Conservation (phyloP, 2,329 filamentous ascomycete species). For the Amesomyces nigricolor region DNA sequence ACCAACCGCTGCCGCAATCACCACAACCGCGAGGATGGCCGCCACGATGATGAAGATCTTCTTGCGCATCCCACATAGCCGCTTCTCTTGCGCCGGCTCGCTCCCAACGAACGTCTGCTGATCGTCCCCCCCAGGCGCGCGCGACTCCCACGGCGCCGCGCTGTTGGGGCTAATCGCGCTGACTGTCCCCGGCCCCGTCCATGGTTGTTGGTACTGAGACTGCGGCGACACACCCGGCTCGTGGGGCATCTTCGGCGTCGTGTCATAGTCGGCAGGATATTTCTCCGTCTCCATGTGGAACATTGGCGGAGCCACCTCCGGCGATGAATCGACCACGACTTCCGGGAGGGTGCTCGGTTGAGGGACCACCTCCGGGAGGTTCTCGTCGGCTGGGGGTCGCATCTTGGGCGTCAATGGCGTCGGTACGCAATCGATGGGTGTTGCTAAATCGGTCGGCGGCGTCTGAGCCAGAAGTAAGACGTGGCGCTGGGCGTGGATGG, state of each 20-base stretch:
- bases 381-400: slow-evolving; percentile 19
- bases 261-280: slow-evolving; percentile 22
- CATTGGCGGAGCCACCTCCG: slow-evolving; percentile 14
- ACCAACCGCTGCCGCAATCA: slow-evolving; percentile 24
- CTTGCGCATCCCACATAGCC: slow-evolving; percentile 24
- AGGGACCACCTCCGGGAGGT: slow-evolving; percentile 27
- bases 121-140: slow-evolving; percentile 7
- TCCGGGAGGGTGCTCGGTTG: slow-evolving; percentile 5
- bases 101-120: slow-evolving; percentile 3
- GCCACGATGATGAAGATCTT: slow-evolving; percentile 23
- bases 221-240: background rate
- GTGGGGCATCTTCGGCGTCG: slow-evolving; percentile 20
- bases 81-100: slow-evolving; percentile 11
- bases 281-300: slow-evolving; percentile 21
- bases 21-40: slow-evolving; percentile 14
- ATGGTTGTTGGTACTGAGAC: slow-evolving; percentile 5
- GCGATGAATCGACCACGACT: slow-evolving; percentile 20
- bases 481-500: slow-evolving; percentile 11
- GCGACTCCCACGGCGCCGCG: slow-evolving; percentile 21
- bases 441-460: background rate
- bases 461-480: background rate
- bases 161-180: slow-evolving; percentile 15
- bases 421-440: background rate
- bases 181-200: background rate
- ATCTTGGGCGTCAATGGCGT: slow-evolving; percentile 7